These are phyloP conservation scores for Aspergillus aculeatinus DNA, from an alignment of 2,329 filamentous ascomycete genomes.

Conservation along the genomic window DNA sequence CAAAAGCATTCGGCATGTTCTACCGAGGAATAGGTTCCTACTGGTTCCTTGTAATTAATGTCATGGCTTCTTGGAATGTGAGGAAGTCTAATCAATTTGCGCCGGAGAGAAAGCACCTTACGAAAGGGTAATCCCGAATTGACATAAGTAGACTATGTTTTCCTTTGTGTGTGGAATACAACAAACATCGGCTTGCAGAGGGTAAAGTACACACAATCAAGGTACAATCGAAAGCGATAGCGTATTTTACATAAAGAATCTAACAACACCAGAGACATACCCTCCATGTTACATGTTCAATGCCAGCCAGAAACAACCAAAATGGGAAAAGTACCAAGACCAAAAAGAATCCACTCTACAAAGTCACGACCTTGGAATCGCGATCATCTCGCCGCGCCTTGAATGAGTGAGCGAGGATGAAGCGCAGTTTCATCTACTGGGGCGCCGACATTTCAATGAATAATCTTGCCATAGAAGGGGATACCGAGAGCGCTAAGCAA, in stretches of 20 bases:
- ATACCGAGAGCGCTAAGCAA: constrained; percentile 70
- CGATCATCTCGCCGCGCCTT: background rate
- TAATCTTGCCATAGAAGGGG: constrained; percentile 77
- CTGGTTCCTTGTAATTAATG: background rate
- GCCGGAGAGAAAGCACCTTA: background rate
- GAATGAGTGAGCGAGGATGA: background rate
- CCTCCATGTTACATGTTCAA: constrained; percentile 17
- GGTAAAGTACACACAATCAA: constrained; percentile 13
- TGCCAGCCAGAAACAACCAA: constrained; percentile 3
- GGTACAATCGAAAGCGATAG: constrained; percentile 9
- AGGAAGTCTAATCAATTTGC: no score
- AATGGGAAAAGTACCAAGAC: background rate
- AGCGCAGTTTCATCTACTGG: background rate
- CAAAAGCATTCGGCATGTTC: background rate
- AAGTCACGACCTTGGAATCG: background rate
- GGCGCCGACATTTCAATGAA: constrained; percentile 44
- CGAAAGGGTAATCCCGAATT: background rate
- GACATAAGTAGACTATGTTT: background rate
- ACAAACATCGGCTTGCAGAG: background rate
- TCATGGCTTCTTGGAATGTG: background rate
- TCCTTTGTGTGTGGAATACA: background rate
- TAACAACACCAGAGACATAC: constrained; percentile 10
- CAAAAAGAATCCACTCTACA: background rate
- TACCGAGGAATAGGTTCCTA: background rate
- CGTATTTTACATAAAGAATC: constrained; percentile 20